A percentile compares a stretch with the other conserved stretches of the same genome.
Conservation (phyloP, 2,329 filamentous ascomycete genomes). For the Fusarium pseudograminearum region DNA sequence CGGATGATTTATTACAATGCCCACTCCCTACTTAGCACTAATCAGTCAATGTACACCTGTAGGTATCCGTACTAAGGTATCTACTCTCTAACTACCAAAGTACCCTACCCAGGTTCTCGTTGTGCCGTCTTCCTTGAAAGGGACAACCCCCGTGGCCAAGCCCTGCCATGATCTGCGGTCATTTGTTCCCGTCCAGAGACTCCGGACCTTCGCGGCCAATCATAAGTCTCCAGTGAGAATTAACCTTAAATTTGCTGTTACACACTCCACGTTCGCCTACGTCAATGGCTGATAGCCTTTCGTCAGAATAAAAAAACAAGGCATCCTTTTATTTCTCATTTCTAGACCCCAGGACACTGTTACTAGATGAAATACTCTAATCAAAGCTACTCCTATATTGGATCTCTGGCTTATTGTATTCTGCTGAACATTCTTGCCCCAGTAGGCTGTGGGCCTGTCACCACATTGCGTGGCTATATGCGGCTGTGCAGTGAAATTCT, state of each 20-base stretch:
- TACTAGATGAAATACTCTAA: not conserved
- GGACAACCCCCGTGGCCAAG: constrained; percentile 15
- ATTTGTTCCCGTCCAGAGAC: constrained; percentile 3
- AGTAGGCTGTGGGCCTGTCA: not conserved
- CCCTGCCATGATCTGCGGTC: constrained; percentile 31
- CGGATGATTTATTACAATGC: constrained; percentile 1
- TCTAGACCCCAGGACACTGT: not conserved
- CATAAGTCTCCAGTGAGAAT: constrained; percentile 11
- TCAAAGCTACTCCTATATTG: not conserved
- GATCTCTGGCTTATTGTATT: not conserved
- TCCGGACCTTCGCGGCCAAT: constrained; percentile 23
- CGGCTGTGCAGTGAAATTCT: constrained; percentile 42
- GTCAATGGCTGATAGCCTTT: constrained; percentile 3
- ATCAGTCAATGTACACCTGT: not conserved
- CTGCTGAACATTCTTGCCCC: not conserved
- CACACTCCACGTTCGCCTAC: constrained; percentile 4
- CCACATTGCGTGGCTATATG: constrained; percentile 21
- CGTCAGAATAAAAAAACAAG: not conserved
- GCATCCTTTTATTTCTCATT: not conserved
- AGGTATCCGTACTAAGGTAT: not conserved
- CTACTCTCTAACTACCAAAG: not conserved
- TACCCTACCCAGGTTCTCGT: not conserved
- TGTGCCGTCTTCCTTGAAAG: constrained; percentile 4
- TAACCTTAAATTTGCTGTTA: constrained; percentile 38
- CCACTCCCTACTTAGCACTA: not conserved